Evolutionary conservation across 2,329 filamentous ascomycete species (phyloP).

Genomic region (Huntiella savannae): DNA sequence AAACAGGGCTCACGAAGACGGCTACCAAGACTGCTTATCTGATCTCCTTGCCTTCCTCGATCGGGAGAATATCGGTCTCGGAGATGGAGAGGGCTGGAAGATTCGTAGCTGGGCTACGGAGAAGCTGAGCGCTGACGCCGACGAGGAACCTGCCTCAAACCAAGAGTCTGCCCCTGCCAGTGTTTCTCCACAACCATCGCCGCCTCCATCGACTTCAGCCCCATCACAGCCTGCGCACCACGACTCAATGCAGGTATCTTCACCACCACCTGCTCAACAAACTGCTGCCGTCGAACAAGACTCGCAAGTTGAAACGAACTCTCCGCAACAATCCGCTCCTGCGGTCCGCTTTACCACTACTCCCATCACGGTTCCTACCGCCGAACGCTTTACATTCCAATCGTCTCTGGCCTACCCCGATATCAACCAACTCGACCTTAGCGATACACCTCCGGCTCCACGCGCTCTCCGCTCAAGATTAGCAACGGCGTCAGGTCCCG

Average conservation of each 20-base stretch:
- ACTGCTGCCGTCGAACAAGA: not conserved
- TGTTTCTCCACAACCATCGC: conserved; percentile 16
- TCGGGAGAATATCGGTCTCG: conserved; percentile 56
- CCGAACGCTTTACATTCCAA: conserved; percentile 51
- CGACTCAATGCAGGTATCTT: conserved; percentile 12
- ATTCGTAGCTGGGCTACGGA: conserved; percentile 49
- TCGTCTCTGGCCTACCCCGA: conserved; percentile 39
- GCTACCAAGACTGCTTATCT: conserved; percentile 87
- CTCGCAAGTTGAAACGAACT: not conserved
- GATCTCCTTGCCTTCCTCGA: conserved; percentile 77
- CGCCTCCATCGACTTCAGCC: conserved; percentile 9
- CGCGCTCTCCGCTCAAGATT: conserved; percentile 7
- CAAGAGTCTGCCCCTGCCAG: conserved; percentile 47
- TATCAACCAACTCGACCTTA: conserved; percentile 40
- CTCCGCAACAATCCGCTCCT: conserved; percentile 11
- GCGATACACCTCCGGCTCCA: conserved; percentile 23
- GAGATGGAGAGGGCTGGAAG: conserved; percentile 55
- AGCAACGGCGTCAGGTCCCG: conserved; percentile 11
- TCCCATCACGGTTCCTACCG: conserved; percentile 27
- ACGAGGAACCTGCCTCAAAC: conserved; percentile 38
- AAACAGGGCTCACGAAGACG: conserved; percentile 54
- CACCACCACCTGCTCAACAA: not conserved
- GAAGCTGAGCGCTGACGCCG: conserved; percentile 42
- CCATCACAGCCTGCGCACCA: conserved; percentile 15
- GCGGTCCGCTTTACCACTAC: conserved; percentile 17